Evolutionary conservation across 192 early-diverging fungal genomes (phyloP).

Genomic region (Mortierella hygrophila): DNA sequence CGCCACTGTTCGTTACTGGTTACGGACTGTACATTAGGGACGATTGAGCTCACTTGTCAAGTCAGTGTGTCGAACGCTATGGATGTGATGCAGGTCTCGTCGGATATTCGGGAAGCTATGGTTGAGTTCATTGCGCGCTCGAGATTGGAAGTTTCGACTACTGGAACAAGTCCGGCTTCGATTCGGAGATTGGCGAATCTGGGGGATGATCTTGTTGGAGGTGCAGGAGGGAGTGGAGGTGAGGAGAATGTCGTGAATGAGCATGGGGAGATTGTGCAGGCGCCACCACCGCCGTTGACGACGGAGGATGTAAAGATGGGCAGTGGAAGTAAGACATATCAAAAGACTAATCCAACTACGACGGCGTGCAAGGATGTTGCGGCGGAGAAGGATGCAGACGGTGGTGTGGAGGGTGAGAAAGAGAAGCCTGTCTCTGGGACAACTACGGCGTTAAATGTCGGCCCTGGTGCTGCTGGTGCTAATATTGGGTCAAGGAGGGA

Average conservation of each 20-base stretch:
- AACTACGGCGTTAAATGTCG: not conserved
- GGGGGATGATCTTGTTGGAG: not conserved
- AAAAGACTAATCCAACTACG: conserved; percentile 3
- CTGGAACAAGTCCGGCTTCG: not conserved
- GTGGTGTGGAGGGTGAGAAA: not conserved
- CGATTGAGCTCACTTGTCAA: conserved; percentile 38
- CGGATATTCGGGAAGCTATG: conserved; percentile 48
- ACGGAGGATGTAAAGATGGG: conserved; percentile 51
- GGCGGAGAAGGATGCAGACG: not conserved
- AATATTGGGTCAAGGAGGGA: not conserved
- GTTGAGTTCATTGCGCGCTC: conserved; percentile 37
- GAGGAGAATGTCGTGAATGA: not conserved
- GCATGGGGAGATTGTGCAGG: not conserved
- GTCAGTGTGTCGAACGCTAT: conserved; percentile 43
- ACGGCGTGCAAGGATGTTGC: not conserved
- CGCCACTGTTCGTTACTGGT: conserved; percentile 39
- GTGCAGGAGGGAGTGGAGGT: not conserved
- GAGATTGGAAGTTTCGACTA: not conserved
- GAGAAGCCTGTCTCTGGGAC: not conserved
- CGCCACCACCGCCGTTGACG: conserved; percentile 26
- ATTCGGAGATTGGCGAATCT: conserved; percentile 1
- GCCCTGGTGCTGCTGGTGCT: too few relatives aligned
- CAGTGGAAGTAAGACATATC: conserved; percentile 30
- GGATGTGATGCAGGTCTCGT: conserved; percentile 45
- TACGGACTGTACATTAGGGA: conserved; percentile 17